These are phyloP conservation scores for Termitomyces sp. DNA, from an alignment of 768 basidiomycete species.

Conservation along the genomic window DNA sequence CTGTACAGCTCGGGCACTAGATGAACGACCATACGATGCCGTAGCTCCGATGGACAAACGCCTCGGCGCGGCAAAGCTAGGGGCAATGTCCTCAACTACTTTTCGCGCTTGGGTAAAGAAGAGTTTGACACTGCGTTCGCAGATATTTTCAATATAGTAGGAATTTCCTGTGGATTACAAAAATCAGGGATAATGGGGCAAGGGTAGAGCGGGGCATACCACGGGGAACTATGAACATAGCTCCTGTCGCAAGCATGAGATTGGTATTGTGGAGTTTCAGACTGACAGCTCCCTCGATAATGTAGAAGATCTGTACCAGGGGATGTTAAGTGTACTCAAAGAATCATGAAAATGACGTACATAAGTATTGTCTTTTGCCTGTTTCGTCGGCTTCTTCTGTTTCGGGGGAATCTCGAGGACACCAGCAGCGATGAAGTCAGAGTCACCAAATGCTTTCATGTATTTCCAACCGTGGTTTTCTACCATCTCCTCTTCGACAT, in stretches of 20 bases:
- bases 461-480: slow-evolving; percentile 53
- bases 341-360: not conserved
- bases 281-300: slow-evolving; percentile 84
- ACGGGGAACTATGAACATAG: slow-evolving; percentile 40
- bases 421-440: slow-evolving; percentile 88
- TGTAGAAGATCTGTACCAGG: slow-evolving; percentile 42
- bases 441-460: slow-evolving; percentile 91
- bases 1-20: not conserved
- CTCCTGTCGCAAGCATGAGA: slow-evolving; percentile 69
- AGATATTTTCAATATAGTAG: slow-evolving; percentile 88
- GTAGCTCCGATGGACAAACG: not conserved
- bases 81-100: slow-evolving; percentile 16
- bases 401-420: slow-evolving; percentile 77
- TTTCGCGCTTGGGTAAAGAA: slow-evolving; percentile 90
- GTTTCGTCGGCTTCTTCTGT: slow-evolving; percentile 78
- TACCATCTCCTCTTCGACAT: not conserved
- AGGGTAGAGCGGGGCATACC: not conserved
- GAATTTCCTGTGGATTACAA: slow-evolving; percentile 22
- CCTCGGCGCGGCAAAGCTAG: slow-evolving; percentile 8
- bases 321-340: not conserved
- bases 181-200: not conserved
- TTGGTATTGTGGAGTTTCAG: slow-evolving; percentile 78
- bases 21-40: not conserved
- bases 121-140: slow-evolving; percentile 68
- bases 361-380: slow-evolving; percentile 87